Conservation (phyloP, 768 basidiomycete genomes). For the Boletus rubropictus region DNA sequence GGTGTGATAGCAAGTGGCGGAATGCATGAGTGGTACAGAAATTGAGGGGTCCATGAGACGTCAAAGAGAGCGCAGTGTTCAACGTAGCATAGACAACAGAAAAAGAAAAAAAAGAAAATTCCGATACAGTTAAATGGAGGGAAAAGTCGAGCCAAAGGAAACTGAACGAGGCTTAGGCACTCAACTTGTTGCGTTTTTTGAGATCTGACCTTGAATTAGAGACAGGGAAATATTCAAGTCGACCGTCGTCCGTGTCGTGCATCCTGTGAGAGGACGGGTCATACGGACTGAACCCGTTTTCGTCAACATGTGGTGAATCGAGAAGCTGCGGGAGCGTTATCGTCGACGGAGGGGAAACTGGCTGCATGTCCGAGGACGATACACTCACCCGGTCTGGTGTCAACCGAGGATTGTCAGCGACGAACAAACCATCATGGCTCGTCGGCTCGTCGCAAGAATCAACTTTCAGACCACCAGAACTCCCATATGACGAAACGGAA, state of each 20-base stretch:
- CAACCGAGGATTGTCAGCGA: slow-evolving; percentile 27
- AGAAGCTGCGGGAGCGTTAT: slow-evolving; percentile 28
- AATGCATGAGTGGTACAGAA: slow-evolving; percentile 26
- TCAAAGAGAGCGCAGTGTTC: slow-evolving; percentile 16
- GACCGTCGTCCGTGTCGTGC: slow-evolving; percentile 18
- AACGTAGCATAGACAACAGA: slow-evolving; percentile 2
- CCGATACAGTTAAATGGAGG: slow-evolving; percentile 1
- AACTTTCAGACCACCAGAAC: slow-evolving; percentile 22
- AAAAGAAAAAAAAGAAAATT: neutral
- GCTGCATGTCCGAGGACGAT: slow-evolving; percentile 32
- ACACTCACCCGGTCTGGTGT: slow-evolving; percentile 31
- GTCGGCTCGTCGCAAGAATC: slow-evolving; percentile 23
- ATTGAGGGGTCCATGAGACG: slow-evolving; percentile 20
- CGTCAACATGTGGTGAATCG: slow-evolving; percentile 18
- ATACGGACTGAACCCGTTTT: slow-evolving; percentile 24
- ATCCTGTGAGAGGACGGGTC: slow-evolving; percentile 22
- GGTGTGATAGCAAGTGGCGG: slow-evolving; percentile 13
- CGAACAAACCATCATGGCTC: slow-evolving; percentile 15
- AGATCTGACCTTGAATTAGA: slow-evolving; percentile 34
- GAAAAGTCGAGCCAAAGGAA: slow-evolving; percentile 5
- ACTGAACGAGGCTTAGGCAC: slow-evolving; percentile 17
- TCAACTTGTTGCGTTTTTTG: slow-evolving; percentile 27
- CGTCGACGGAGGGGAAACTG: slow-evolving; percentile 26
- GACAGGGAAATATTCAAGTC: slow-evolving; percentile 32
- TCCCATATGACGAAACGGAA: slow-evolving; percentile 32